Conservation (phyloP, 805 yeast genomes). For the Metschnikowia corniflorae region DNA sequence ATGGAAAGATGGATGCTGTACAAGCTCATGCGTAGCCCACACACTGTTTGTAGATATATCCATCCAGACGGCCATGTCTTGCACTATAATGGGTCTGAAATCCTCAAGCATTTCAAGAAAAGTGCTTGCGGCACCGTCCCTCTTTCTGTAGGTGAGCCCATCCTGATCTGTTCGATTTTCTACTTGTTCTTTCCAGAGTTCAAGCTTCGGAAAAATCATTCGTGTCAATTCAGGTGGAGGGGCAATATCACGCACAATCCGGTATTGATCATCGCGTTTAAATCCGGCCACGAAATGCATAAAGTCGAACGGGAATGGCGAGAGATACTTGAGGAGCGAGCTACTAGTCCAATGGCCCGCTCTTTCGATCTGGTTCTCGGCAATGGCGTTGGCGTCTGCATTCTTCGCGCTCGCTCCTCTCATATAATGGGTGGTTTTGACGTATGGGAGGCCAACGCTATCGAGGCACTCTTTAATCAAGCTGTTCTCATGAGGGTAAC, state of each 20-base stretch:
- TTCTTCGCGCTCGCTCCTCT: too few relatives aligned
- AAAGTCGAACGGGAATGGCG: conserved; percentile 4
- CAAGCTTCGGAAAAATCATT: conserved; percentile 9
- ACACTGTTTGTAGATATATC: background rate
- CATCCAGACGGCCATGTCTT: conserved; percentile 4
- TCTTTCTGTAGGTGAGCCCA: background rate
- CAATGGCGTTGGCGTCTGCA: background rate
- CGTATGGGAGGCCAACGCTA: too few relatives aligned
- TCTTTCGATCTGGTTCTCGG: background rate
- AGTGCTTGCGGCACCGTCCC: background rate
- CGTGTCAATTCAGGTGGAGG: conserved; percentile 2
- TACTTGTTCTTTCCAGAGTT: background rate
- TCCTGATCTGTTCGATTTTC: background rate
- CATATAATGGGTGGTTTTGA: too few relatives aligned
- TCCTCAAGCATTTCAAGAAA: conserved; percentile 6
- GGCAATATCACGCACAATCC: conserved; percentile 6
- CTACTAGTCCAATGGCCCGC: background rate
- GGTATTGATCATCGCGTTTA: conserved; percentile 2
- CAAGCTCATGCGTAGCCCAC: background rate
- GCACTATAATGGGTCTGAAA: conserved; percentile 4
- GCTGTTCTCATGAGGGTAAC: background rate
- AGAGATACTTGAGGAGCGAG: background rate
- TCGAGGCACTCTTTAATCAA: too few relatives aligned
- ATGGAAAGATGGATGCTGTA: background rate
- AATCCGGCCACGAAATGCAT: conserved; percentile 7